phyloP scores from a whole-genome alignment of 352 stramenopile species.

The Aphanomyces euteiches region DNA sequence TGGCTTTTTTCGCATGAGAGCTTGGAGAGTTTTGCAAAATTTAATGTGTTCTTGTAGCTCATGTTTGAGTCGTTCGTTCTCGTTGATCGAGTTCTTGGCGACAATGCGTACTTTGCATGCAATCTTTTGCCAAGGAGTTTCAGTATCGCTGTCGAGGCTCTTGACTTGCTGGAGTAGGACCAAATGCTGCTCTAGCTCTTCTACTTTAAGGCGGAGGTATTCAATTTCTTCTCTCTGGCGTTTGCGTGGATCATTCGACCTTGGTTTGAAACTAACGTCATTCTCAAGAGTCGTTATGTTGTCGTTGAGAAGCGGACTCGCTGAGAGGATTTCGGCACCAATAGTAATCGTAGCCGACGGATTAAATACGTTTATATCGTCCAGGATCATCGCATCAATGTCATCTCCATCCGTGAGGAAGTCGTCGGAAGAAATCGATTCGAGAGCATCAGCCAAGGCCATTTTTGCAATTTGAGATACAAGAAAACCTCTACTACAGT shows the following conservation, averaged over 20 bases:
- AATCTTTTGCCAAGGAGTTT: slow-evolving; percentile 12
- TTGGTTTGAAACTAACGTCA: no score
- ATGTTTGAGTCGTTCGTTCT: slow-evolving; percentile 20
- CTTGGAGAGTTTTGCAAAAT: slow-evolving; percentile 20
- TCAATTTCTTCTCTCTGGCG: slow-evolving; percentile 26
- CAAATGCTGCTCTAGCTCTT: slow-evolving; percentile 16
- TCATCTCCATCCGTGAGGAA: no score
- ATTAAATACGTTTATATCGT: slow-evolving; percentile 1
- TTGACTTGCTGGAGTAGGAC: not conserved
- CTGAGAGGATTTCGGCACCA: no score
- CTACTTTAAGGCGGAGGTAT: slow-evolving; percentile 19
- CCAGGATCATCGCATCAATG: not conserved
- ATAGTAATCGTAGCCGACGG: no score
- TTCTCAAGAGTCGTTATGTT: no score
- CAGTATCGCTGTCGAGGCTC: not conserved
- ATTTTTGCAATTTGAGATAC: no score
- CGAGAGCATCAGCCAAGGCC: no score
- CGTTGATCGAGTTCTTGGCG: not conserved
- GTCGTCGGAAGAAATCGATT: no score
- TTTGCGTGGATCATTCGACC: not conserved
- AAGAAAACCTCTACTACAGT: no score
- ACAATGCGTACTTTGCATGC: slow-evolving; percentile 7
- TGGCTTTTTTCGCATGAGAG: slow-evolving; percentile 5
- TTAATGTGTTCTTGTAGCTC: slow-evolving; percentile 25
- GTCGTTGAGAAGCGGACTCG: no score